phyloP scores from a whole-genome alignment of 2,329 filamentous ascomycete species.

The Monosporascus sp. region DNA sequence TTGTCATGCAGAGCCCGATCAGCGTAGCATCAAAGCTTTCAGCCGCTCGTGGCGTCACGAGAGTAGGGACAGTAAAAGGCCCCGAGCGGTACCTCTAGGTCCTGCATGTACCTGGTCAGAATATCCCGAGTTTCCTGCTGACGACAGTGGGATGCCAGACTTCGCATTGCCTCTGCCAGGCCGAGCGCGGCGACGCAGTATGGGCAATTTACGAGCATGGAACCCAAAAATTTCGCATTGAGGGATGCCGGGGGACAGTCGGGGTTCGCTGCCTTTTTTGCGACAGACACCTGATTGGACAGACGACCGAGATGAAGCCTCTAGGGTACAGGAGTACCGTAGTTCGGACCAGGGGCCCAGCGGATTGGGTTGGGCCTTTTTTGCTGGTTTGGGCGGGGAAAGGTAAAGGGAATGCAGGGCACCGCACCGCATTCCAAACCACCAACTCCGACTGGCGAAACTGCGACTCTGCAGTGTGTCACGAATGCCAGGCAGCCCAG shows the following conservation, averaged over 20 bases:
- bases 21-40: not conserved
- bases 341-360: not conserved
- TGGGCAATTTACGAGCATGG: no score
- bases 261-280: not conserved
- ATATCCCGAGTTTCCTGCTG: no score
- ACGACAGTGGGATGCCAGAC: no score
- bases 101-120: no score
- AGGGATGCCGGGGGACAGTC: not conserved
- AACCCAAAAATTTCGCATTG: not conserved
- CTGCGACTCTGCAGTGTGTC: not conserved
- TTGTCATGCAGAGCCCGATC: not conserved
- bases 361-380: not conserved
- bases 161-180: no score
- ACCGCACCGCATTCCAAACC: no score
- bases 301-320: not conserved
- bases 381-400: no score
- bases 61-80: no score
- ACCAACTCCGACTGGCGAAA: no score
- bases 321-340: not conserved
- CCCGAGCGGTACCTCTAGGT: no score
- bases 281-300: not conserved
- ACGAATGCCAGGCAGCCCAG: not conserved
- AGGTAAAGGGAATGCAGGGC: no score
- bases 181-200: no score
- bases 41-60: not conserved